Evolutionary conservation across 2,329 filamentous ascomycete genomes (phyloP), one percentile per base, ranked within the genome.

Genomic region (Akanthomyces muscarius): DNA sequence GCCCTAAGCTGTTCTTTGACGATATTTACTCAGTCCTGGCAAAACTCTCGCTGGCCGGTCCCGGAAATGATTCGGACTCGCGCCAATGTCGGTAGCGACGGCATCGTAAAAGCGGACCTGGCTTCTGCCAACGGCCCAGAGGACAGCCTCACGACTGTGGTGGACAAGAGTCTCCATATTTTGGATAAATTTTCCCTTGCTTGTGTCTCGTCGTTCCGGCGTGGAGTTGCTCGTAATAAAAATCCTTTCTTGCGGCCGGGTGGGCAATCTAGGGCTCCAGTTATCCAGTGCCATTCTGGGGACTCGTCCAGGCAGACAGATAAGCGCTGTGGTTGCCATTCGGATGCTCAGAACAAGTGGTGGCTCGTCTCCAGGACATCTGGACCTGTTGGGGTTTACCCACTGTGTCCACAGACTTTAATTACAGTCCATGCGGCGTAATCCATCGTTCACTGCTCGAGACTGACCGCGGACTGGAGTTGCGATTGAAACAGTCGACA

Each of bases 21-120:
- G 48, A 61, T 53, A 23, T 23, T 11, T 36, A 11, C 33, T 30
- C 28, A 30, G 28, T 30, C 28, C 28, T 11, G 33, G 33, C 33
- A 36, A 36, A 52, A 38, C 25, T 5, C 25, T 52, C 58, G 25
- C n/a, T 54, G 8, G 48, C 41, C 28, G 56, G 51, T 21, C n/a
- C 51, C 30, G 59, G 42, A 61, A 54, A 48, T 61, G 59, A 61
- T 45, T 61, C 21, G 42, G 59, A 6, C 41, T 55, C 59, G 51
- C 59, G 59, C 51, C 51, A 61, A 61, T 30, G 42, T 61, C 59
- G 59, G 59, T 54, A 61, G 59, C 41, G 42, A 61, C 59, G 59
- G 59, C 59, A 61, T 61, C 51, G 59, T 48, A 61, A 61, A 61
- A 54, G 59, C 51, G 59, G 59, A 48, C 38, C 51, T 13, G 8